Conservation (phyloP, 1,284 basidiomycete genomes). For the Vanrija sp. region DNA sequence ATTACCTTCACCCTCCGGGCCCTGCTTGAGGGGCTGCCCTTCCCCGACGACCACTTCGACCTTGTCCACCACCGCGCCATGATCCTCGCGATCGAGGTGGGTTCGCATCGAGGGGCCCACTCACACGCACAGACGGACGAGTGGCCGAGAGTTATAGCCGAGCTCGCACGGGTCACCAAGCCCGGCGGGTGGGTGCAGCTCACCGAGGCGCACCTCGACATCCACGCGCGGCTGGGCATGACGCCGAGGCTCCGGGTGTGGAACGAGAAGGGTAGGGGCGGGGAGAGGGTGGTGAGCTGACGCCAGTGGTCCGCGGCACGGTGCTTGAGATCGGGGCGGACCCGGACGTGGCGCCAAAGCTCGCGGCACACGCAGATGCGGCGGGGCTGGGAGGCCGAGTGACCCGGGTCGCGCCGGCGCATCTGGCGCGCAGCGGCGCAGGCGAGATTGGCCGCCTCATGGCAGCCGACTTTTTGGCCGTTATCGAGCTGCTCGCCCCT, state of each 20-base stretch:
- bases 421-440: background rate
- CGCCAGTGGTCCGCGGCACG: slow-evolving; percentile 5
- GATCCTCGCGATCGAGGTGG: slow-evolving; percentile 28
- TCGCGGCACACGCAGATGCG: slow-evolving; percentile 22
- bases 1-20: background rate
- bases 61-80: slow-evolving; percentile 40
- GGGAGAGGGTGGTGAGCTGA: no score
- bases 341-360: slow-evolving; percentile 13
- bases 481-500: background rate
- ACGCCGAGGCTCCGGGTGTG: slow-evolving; percentile 12
- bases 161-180: slow-evolving; percentile 32
- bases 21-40: background rate
- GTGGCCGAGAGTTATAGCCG: slow-evolving; percentile 30
- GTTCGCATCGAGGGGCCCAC: no score
- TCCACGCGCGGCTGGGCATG: slow-evolving; percentile 13
- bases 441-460: background rate
- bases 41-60: slow-evolving; percentile 20
- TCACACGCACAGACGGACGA: slow-evolving; percentile 9
- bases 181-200: slow-evolving; percentile 43
- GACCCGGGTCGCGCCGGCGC: background rate
- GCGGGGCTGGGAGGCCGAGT: slow-evolving; percentile 25
- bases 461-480: background rate
- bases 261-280: slow-evolving; percentile 5
- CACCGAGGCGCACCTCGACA: slow-evolving; percentile 39
- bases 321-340: slow-evolving; percentile 19